Evolutionary conservation across 225 moss, liverwort and hornwort genomes (phyloP), one percentile per base, ranked within the genome.

Genomic region (Physcomitrellopsis africana): DNA sequence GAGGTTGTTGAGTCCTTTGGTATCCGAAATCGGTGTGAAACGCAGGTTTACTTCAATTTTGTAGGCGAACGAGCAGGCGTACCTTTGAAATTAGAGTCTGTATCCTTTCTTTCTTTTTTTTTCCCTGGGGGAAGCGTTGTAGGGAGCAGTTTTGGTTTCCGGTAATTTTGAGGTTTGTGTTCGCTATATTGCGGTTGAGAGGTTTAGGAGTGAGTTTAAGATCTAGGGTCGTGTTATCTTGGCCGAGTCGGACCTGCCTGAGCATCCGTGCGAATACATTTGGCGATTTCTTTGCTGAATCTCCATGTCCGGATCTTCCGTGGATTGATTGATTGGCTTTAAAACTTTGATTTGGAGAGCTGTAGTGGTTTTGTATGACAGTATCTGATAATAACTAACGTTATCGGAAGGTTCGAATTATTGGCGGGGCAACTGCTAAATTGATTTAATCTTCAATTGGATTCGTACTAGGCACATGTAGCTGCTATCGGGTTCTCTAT

Each of bases 331-430:
- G 10, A 9, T 9, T 57, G 14, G 9, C 2, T 1, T 15, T 19
- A 8, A 43, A 61, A 67, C 20, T 22, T 53, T 11, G 73, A 61
- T 68, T 60, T 62, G 46, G 22, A 63, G 37, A 17, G 17, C 23
- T n/a, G 8, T 41, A 14, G 63, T 60, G 41, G 26, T 57, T 43
- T 17, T 64, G 7, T 56, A 23, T 11, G 66, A 46, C 32, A 17
- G 3, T 9, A 23, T 14, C 27, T 46, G n/a, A 12, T 20, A 69
- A 37, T 63, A 10, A n/a, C 24, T n/a, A 11, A 56, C 24, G 13
- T 44, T 45, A 24, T 24, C 10, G 45, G 74, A 45, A 17, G n/a
- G 10, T 14, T 57, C 22, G 48, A 42, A 7, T 49, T 20, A 8
- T 11, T 7, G 49, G 64, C 57, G 19, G 46, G 11, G 2, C 44